A percentile compares a stretch with the other conserved stretches of the same genome.
These are phyloP conservation scores for Pichia nakasei DNA, from an alignment of 805 yeast genomes.

Conservation along the genomic window DNA sequence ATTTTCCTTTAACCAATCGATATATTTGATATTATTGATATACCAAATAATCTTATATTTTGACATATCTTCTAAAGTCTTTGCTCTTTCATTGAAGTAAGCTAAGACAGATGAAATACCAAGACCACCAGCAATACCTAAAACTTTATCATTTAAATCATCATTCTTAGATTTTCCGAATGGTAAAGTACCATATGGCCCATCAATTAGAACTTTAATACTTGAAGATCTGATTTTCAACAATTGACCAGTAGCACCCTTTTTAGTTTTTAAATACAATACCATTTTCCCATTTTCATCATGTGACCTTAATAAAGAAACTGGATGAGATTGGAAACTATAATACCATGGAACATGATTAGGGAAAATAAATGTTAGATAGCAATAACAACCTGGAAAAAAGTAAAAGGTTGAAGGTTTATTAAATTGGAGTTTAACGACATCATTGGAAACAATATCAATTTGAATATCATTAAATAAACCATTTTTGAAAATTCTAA, in stretches of 20 bases:
- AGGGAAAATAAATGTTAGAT: conserved; percentile 37
- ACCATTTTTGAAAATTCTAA: conserved; percentile 24
- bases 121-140: conserved; percentile 20
- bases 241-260: conserved; percentile 38
- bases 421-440: conserved; percentile 14
- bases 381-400: conserved; percentile 46
- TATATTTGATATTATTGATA: conserved; percentile 12
- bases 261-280: conserved; percentile 37
- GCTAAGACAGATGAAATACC: conserved; percentile 17
- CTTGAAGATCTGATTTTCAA: neutral
- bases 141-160: conserved; percentile 3
- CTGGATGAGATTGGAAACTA: conserved; percentile 65
- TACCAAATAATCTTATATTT: conserved; percentile 16
- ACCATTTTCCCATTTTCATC: conserved; percentile 26
- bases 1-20: conserved; percentile 9
- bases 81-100: conserved; percentile 5
- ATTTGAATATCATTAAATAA: conserved; percentile 14
- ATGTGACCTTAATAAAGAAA: conserved; percentile 41
- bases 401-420: conserved; percentile 19
- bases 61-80: neutral
- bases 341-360: conserved; percentile 30
- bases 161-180: neutral
- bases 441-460: conserved; percentile 8
- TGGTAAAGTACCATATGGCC: conserved; percentile 49
- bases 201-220: conserved; percentile 39